Evolutionary conservation across 129 eudicot species (phyloP).

Genomic region (Smallanthus sonchifolius): DNA sequence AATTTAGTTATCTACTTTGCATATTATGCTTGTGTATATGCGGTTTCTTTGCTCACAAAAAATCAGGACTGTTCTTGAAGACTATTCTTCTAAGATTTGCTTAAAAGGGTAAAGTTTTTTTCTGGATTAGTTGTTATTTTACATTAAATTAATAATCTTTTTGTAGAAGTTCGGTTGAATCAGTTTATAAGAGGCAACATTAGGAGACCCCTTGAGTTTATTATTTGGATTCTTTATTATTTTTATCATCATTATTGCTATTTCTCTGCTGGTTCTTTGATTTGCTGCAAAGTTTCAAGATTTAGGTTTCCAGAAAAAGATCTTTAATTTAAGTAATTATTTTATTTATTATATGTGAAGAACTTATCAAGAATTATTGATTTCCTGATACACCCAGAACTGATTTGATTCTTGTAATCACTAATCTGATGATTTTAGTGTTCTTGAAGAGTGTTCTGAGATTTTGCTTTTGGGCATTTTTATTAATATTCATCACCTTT

Average conservation of each 20-base stretch:
- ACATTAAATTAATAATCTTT: neutral
- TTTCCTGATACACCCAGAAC: neutral
- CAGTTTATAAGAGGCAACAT: neutral
- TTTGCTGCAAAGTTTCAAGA: conserved; percentile 13
- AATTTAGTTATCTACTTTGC: neutral
- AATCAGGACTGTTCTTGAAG: conserved; percentile 24
- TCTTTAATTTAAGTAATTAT: no score
- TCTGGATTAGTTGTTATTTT: neutral
- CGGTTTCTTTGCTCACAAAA: conserved; percentile 14
- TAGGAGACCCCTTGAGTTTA: neutral
- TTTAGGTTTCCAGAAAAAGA: neutral
- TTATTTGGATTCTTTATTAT: neutral
- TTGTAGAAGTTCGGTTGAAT: conserved; percentile 29
- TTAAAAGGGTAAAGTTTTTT: conserved; percentile 16
- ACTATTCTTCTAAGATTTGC: neutral
- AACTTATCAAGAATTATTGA: neutral
- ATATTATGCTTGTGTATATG: conserved; percentile 12
- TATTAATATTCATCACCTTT: conserved; percentile 1
- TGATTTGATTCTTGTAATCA: neutral
- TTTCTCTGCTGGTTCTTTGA: neutral
- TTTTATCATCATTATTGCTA: conserved; percentile 3
- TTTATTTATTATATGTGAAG: neutral
- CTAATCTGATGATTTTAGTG: neutral
- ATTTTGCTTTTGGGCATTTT: neutral
- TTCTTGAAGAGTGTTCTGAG: neutral